Base-by-base conservation (phyloP, 73 alveolate species). In the Breviolum minutum region DNA sequence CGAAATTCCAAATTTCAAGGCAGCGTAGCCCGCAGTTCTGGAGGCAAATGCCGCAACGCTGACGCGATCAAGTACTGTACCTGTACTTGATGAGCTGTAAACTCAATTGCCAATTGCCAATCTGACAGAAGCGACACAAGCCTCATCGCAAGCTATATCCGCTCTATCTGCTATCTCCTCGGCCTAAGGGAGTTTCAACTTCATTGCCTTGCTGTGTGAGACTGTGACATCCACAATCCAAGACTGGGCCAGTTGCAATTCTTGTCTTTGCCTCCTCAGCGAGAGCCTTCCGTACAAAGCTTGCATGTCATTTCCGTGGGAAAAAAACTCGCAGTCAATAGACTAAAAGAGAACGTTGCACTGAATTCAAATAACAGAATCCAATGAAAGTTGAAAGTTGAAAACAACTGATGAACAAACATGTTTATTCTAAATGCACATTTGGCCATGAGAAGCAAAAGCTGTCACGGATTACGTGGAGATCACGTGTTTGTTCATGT, bases 41-140 rank as follows among this genome's bases (percentile, higher is more conserved):
- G 97, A 11, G 97, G 97, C 81, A 92, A 80, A 48, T 92, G 97
- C 40, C 97, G 97, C n/a, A 92, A 20, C 29, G 97, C 97, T 7
- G 97, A 79, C 6, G 97, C 32, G 60, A 92, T 89, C 63, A 85
- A 26, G 40, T 62, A 62, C 17, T 61, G 79, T 13, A 85, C 94
- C 94, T 85, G 94, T 40, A 40, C 54, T 40, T 40, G 54, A 40
- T 40, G 54, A 40, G 54, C 54, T 40, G 54, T 40, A 14, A 14
- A 22, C 77, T 14, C 17, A 14, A 14, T 22, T 22, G 77, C 77
- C 77, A 40, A 40, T 40, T 40, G 54, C 54, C 54, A 40, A 40
- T 40, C 54, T 40, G 54, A 3, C 54, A 40, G 54, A 40, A 40
- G 63, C 60, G 61, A 60, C 19, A 60, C 19, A 69, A 26, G 71